These are phyloP conservation scores for Zhuliangozyma blackwelliae DNA, from an alignment of 1,139 yeast species.

Conservation along the genomic window DNA sequence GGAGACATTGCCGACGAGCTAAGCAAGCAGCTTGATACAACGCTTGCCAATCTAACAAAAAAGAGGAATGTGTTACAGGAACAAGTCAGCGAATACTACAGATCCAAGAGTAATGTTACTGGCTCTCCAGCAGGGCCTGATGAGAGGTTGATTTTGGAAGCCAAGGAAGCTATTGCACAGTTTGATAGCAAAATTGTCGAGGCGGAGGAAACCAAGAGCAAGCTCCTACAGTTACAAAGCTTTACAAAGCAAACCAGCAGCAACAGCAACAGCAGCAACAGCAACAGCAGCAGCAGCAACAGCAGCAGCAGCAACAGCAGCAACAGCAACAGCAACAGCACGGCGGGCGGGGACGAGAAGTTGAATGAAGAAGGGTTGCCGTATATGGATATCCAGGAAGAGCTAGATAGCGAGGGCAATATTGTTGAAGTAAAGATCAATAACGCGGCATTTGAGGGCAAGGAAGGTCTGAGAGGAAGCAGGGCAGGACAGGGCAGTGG, in stretches of 20 bases:
- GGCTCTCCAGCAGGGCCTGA: slow-evolving; percentile 33
- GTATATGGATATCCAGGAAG: slow-evolving; percentile 77
- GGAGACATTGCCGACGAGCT: slow-evolving; percentile 1
- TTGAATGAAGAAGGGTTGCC: slow-evolving; percentile 48
- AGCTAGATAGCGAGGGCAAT: slow-evolving; percentile 76
- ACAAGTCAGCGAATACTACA: slow-evolving; percentile 12
- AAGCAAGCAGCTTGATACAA: slow-evolving; percentile 11
- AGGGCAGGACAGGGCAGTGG: not conserved
- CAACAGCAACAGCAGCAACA: not conserved
- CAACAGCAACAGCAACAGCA: not conserved
- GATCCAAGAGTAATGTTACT: slow-evolving; percentile 6
- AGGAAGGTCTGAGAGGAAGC: too few relatives aligned
- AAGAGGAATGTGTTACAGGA: slow-evolving; percentile 12
- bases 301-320: slow-evolving; percentile 1
- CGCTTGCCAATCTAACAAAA: slow-evolving; percentile 12
- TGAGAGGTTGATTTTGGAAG: slow-evolving; percentile 30
- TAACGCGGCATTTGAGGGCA: slow-evolving; percentile 8
- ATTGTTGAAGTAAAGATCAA: slow-evolving; percentile 41
- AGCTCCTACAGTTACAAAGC: slow-evolving; percentile 25
- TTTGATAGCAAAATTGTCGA: slow-evolving; percentile 41
- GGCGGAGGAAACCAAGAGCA: slow-evolving; percentile 35
- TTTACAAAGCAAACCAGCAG: slow-evolving; percentile 6
- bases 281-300: not conserved
- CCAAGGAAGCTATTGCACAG: slow-evolving; percentile 34
- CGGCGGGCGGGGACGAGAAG: slow-evolving; percentile 11